Percentiles rank a stretch among this genome's conserved stretches.
phyloP scores from a whole-genome alignment of 2,329 filamentous ascomycete species.

The Colletotrichum caudatum region DNA sequence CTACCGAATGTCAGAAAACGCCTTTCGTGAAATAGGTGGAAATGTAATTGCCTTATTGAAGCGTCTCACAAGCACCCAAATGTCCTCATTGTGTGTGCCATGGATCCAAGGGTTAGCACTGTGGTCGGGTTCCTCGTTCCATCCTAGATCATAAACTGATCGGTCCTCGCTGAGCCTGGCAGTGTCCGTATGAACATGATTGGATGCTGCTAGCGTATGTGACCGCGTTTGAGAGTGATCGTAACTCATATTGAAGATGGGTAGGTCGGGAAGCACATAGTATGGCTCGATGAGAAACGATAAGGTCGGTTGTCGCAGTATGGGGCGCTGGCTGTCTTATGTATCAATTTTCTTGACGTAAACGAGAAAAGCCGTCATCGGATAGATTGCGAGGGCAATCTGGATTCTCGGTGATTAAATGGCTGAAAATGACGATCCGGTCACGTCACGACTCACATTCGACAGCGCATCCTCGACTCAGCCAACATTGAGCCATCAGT shows the following conservation, averaged over 20 bases:
- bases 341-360: neutral
- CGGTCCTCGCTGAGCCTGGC: neutral
- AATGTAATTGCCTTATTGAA: conserved; percentile 68
- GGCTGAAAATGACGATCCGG: neutral
- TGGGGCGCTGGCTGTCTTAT: neutral
- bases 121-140: neutral
- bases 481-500: neutral
- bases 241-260: neutral
- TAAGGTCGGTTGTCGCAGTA: neutral
- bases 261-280: neutral
- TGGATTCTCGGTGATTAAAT: neutral
- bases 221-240: neutral
- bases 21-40: accelerated
- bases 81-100: conserved; percentile 54
- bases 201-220: neutral
- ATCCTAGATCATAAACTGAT: conserved; percentile 5
- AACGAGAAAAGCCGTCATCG: neutral
- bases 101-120: neutral
- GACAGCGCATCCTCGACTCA: neutral
- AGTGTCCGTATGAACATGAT: neutral
- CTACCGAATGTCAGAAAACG: conserved; percentile 51
- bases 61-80: conserved; percentile 70
- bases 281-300: neutral
- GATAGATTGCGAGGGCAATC: neutral
- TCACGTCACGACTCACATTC: neutral